phyloP scores from a whole-genome alignment of 140 eudicot species.

The Senecio squalidus region DNA sequence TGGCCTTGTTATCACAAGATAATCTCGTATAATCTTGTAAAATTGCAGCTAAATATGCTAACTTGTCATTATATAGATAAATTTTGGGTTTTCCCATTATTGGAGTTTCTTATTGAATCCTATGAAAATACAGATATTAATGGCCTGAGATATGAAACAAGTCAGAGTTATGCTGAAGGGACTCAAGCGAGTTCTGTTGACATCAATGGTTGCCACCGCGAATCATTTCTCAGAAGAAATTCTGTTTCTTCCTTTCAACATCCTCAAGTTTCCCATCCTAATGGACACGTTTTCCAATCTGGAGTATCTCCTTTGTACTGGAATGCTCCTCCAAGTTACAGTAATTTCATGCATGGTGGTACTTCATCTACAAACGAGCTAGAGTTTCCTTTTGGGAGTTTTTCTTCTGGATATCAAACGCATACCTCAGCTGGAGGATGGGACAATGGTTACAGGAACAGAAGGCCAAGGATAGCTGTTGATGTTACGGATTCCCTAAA shows the following conservation, averaged over 20 bases:
- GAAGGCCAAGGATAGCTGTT: constrained; percentile 24
- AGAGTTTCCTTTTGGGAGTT: background rate
- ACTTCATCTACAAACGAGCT: constrained; percentile 8
- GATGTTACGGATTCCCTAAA: constrained; percentile 16
- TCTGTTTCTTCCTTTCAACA: constrained; percentile 22
- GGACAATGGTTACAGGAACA: constrained; percentile 18
- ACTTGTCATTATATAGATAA: background rate
- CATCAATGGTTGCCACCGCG: background rate
- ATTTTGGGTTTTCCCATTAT: constrained; percentile 3
- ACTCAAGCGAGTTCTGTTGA: constrained; percentile 15
- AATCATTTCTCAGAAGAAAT: constrained; percentile 9
- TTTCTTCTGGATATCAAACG: constrained; percentile 18
- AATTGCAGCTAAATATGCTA: background rate
- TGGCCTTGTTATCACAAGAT: background rate
- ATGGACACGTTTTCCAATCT: constrained; percentile 8
- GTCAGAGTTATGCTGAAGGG: constrained; percentile 18
- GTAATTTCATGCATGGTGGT: constrained; percentile 6
- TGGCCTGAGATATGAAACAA: constrained; percentile 7
- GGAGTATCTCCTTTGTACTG: constrained; percentile 16
- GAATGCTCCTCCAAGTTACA: constrained; percentile 7
- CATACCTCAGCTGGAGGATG: constrained; percentile 17
- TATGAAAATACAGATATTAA: constrained; percentile 24
- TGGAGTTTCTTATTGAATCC: background rate
- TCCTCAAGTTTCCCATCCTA: constrained; percentile 20
- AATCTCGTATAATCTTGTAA: background rate